phyloP scores from a whole-genome alignment of 352 stramenopile genomes.

The Hyaloperonospora arabidopsidis region DNA sequence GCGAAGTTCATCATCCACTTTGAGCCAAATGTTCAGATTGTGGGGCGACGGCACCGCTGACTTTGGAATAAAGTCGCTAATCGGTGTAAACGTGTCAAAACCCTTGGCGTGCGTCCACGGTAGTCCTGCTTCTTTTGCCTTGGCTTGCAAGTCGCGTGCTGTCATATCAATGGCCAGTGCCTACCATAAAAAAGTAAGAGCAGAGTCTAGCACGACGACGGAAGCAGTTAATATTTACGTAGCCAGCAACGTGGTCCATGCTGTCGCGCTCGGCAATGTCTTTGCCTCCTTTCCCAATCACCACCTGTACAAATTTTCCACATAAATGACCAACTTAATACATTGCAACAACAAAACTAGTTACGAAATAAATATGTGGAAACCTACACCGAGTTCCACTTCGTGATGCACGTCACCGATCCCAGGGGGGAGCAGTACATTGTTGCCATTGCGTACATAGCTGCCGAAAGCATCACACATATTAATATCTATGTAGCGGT shows the following conservation, averaged over 20 bases:
- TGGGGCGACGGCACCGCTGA: slow-evolving; percentile 47
- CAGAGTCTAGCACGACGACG: neutral
- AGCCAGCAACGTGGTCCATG: slow-evolving; percentile 65
- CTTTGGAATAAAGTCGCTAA: slow-evolving; percentile 78
- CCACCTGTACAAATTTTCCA: slow-evolving; percentile 26
- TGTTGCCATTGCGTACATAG: slow-evolving; percentile 53
- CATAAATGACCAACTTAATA: too few relatives aligned
- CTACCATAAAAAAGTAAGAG: slow-evolving; percentile 6
- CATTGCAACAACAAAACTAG: too few relatives aligned
- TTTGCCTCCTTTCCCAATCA: slow-evolving; percentile 58
- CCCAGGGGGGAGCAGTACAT: slow-evolving; percentile 52
- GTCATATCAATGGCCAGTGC: slow-evolving; percentile 80
- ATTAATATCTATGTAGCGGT: too few relatives aligned
- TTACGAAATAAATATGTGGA: neutral
- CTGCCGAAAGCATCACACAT: slow-evolving; percentile 12
- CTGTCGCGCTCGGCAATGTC: slow-evolving; percentile 54
- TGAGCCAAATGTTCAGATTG: slow-evolving; percentile 74
- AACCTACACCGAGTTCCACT: slow-evolving; percentile 67
- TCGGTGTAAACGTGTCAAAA: slow-evolving; percentile 73
- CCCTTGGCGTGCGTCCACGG: slow-evolving; percentile 75
- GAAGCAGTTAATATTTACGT: slow-evolving; percentile 23
- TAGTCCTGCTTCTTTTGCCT: slow-evolving; percentile 66
- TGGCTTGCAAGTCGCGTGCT: slow-evolving; percentile 62
- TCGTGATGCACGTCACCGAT: slow-evolving; percentile 79
- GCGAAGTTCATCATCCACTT: slow-evolving; percentile 64